These are phyloP conservation scores for Conticribra weissflogii DNA, from an alignment of 108 stramenopile species.

Conservation along the genomic window DNA sequence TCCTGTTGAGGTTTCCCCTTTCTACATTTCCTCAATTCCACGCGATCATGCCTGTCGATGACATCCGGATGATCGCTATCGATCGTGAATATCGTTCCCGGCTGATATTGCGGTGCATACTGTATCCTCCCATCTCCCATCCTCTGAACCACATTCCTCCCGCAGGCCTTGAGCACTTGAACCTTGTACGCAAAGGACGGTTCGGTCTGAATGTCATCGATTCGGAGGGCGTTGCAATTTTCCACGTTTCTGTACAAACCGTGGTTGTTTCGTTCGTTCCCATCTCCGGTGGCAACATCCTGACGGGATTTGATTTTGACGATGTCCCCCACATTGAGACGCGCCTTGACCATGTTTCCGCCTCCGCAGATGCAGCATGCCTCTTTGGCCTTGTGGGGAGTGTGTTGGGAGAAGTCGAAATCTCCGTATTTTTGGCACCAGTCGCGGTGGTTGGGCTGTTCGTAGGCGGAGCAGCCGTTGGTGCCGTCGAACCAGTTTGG, in stretches of 20 bases:
- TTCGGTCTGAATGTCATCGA: conserved; percentile 9
- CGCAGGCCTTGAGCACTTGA: conserved; percentile 27
- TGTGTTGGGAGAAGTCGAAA: conserved; percentile 3
- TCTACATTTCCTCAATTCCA: conserved; percentile 48
- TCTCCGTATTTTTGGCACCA: conserved; percentile 19
- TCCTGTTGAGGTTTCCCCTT: not conserved
- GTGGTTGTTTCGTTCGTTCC: not conserved
- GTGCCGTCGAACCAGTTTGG: conserved; percentile 42
- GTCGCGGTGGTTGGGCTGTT: not conserved
- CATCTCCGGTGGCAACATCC: not conserved
- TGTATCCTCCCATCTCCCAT: not conserved
- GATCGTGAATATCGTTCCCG: conserved; percentile 2
- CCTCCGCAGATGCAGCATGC: conserved; percentile 53
- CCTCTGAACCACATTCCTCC: not conserved
- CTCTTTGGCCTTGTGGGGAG: conserved; percentile 17
- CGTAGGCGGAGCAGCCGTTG: conserved; percentile 38
- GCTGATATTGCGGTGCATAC: conserved; percentile 2
- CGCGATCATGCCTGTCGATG: conserved; percentile 21
- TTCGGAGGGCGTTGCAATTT: conserved; percentile 18
- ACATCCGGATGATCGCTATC: conserved; percentile 19
- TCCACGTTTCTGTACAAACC: not conserved
- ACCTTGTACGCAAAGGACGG: conserved; percentile 25
- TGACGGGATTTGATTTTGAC: conserved; percentile 29
- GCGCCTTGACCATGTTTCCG: conserved; percentile 11
- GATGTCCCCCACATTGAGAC: conserved; percentile 33